Conservation (phyloP, 495 filamentous ascomycete genomes). For the Penicillium pulvis region DNA sequence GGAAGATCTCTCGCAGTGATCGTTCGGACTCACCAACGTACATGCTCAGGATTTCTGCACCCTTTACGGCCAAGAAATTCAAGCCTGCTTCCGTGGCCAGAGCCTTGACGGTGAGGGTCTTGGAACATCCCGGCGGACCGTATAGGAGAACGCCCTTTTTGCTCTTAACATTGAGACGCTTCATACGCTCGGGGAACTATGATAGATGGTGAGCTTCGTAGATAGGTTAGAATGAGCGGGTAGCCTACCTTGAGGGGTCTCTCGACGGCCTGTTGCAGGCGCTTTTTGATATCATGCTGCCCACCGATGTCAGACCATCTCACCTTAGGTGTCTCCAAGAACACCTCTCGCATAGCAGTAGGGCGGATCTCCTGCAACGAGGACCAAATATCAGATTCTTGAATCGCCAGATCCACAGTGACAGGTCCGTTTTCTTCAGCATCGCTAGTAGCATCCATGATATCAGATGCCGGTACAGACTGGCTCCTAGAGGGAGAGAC, state of each 20-base stretch:
- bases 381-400: slow-evolving; percentile 52
- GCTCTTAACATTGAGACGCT: slow-evolving; percentile 61
- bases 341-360: slow-evolving; percentile 87
- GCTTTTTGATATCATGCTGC: slow-evolving; percentile 75
- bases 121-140: slow-evolving; percentile 93
- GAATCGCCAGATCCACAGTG: slow-evolving; percentile 31
- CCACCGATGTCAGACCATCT: slow-evolving; percentile 91
- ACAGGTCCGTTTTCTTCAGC: slow-evolving; percentile 11
- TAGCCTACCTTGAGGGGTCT: slow-evolving; percentile 63
- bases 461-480: background rate
- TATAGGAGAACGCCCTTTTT: slow-evolving; percentile 88
- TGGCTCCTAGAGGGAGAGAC: background rate
- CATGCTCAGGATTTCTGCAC: slow-evolving; percentile 95
- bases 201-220: slow-evolving; percentile 12
- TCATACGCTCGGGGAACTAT: slow-evolving; percentile 61
- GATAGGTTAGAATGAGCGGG: background rate
- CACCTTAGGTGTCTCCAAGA: slow-evolving; percentile 83
- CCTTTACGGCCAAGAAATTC: slow-evolving; percentile 95
- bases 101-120: slow-evolving; percentile 91
- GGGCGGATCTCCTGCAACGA: slow-evolving; percentile 66
- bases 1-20: slow-evolving; percentile 83
- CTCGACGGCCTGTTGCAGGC: slow-evolving; percentile 64
- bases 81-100: slow-evolving; percentile 88
- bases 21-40: slow-evolving; percentile 97
- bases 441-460: background rate